phyloP scores from a whole-genome alignment of 805 yeast genomes.

The Cyberlindnera meyerae region DNA sequence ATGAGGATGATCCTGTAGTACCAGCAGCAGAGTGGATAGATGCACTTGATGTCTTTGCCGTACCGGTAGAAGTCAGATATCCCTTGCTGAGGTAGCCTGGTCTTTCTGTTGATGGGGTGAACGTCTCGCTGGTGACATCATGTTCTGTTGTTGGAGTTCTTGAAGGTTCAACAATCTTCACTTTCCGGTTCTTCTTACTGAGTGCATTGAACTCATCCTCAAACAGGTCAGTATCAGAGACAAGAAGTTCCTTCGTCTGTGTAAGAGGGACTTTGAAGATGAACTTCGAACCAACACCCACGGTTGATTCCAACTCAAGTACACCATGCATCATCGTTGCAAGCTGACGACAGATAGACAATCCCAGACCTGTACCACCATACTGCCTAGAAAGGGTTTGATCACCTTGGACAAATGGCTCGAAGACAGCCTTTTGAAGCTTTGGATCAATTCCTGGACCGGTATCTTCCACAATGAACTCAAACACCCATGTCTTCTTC shows the following conservation, averaged over 20 bases:
- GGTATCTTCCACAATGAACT: conserved; percentile 77
- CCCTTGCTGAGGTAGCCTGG: conserved; percentile 12
- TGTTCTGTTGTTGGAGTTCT: background rate
- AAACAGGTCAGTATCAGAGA: conserved; percentile 35
- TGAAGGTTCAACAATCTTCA: conserved; percentile 30
- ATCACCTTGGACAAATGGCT: conserved; percentile 96
- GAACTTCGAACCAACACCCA: conserved; percentile 83
- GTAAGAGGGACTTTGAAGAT: conserved; percentile 73
- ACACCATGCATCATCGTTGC: conserved; percentile 91
- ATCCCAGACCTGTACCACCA: conserved; percentile 95
- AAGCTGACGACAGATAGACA: conserved; percentile 83
- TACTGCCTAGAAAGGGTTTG: conserved; percentile 85
- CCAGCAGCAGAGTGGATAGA: conserved; percentile 4
- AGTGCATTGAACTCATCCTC: conserved; percentile 65
- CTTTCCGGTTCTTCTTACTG: conserved; percentile 45
- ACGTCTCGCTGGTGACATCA: conserved; percentile 3
- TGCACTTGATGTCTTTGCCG: conserved; percentile 26
- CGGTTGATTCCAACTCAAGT: conserved; percentile 62
- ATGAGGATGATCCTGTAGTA: background rate
- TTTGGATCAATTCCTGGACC: conserved; percentile 92
- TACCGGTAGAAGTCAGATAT: conserved; percentile 35
- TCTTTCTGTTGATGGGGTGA: conserved; percentile 13
- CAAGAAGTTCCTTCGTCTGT: conserved; percentile 38
- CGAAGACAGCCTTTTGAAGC: conserved; percentile 80
- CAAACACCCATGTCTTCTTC: conserved; percentile 37